Evolutionary conservation across 129 eudicot species (phyloP), one percentile per base, ranked within the genome.

Genomic region (Flaveria trinervia): DNA sequence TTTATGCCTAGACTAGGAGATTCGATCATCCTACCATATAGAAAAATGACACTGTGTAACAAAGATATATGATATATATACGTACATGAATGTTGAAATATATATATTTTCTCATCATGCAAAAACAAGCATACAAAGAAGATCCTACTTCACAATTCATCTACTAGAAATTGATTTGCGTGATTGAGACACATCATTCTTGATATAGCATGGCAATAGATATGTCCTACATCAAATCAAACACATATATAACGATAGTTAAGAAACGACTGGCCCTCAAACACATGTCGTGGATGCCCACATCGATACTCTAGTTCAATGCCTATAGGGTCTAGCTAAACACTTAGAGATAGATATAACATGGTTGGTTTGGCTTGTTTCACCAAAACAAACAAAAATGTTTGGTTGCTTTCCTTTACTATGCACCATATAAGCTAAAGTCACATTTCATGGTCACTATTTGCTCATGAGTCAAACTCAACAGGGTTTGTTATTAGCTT

Each of bases 381-480:
- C 60, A 61, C 68, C 51, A 1, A 82, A 64, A 23, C 79, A 73
- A 45, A 79, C 79, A 61, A 69, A 65, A 6, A 71, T 77, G 83
- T 73, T 72, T 73, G 60, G 83, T 77, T 81, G 86, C 76, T 74
- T 33, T 73, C 84, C 74, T 72, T 69, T 61, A 51, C 73, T 83
- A 62, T 68, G 75, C 81, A 80, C 87, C 87, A 75, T 73, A 64
- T 61, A 74, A 78, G 44, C 62, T 66, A 83, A 83, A 82, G 82
- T 65, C 54, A 57, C 74, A 44, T 66, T 79, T 59, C 54, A 78
- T 74, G 86, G 86, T 28, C 85, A 69, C 41, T 36, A 77, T 71
- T 81, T 76, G 52, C 62, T 22, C 68, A 61, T 50, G 26, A 81
- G 81, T 81, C 57, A 13, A 25, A 11, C 64, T 73, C 75, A 18